Percentiles rank a stretch among this genome's conserved stretches.
These are phyloP conservation scores for Penicillium sp. DNA, from an alignment of 2,329 filamentous ascomycete species.

Conservation along the genomic window DNA sequence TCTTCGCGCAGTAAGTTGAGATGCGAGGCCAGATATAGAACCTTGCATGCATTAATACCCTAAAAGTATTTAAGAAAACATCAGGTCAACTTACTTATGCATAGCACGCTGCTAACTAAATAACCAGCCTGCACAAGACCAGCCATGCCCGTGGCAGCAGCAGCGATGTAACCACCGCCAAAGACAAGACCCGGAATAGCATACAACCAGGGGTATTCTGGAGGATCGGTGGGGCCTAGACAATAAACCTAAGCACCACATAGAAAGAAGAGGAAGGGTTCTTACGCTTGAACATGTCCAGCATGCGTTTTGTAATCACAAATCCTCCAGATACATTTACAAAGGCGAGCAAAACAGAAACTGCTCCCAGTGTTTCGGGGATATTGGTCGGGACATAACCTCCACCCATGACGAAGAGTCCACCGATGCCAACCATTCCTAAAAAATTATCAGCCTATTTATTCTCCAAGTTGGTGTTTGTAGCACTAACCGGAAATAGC, in stretches of 20 bases:
- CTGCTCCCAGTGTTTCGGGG: slow-evolving; percentile 72
- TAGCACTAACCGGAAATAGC: slow-evolving; percentile 67
- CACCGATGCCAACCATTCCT: slow-evolving; percentile 82
- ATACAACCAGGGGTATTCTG: slow-evolving; percentile 86
- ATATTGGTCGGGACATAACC: slow-evolving; percentile 73
- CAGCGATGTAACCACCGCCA: slow-evolving; percentile 74
- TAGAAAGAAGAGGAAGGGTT: slow-evolving; percentile 1
- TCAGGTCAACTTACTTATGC: slow-evolving; percentile 56
- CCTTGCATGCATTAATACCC: slow-evolving; percentile 18
- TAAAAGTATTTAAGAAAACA: neutral
- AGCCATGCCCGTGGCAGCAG: slow-evolving; percentile 74
- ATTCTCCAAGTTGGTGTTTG: slow-evolving; percentile 18
- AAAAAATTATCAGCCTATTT: neutral
- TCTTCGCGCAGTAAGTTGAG: slow-evolving; percentile 75
- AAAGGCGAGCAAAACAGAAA: slow-evolving; percentile 78
- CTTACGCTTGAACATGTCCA: slow-evolving; percentile 80
- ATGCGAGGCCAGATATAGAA: slow-evolving; percentile 76
- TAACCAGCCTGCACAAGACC: slow-evolving; percentile 86
- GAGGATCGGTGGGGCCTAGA: slow-evolving; percentile 71
- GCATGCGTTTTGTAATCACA: slow-evolving; percentile 87
- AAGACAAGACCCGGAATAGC: slow-evolving; percentile 72
- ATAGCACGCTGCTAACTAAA: slow-evolving; percentile 76
- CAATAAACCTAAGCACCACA: neutral
- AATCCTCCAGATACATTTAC: slow-evolving; percentile 88
- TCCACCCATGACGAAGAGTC: slow-evolving; percentile 83